Percentiles rank a stretch among this genome's conserved stretches.
Conservation (phyloP, 148 eudicot species). For the Fagopyrum esculentum region DNA sequence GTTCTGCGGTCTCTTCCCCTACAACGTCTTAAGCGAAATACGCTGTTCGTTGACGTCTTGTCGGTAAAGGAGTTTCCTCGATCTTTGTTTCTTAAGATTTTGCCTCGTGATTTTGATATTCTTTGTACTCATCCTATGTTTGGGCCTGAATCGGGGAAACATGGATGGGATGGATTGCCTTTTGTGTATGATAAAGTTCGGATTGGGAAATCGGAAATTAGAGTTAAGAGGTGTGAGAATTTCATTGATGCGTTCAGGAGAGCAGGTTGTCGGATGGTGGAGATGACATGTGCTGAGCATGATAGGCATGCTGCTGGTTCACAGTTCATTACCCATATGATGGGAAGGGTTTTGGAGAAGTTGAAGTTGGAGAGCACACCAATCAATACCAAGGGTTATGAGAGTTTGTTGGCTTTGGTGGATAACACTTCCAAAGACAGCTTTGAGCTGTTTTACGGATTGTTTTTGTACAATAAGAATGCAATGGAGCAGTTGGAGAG, state of each 20-base stretch:
- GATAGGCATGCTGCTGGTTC: slow-evolving; percentile 72
- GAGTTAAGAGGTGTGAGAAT: slow-evolving; percentile 48
- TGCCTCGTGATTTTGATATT: slow-evolving; percentile 68
- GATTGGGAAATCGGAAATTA: slow-evolving; percentile 43
- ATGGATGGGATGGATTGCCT: slow-evolving; percentile 53
- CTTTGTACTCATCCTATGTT: slow-evolving; percentile 95
- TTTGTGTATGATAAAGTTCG: slow-evolving; percentile 81
- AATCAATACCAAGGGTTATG: slow-evolving; percentile 82
- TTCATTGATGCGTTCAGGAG: slow-evolving; percentile 58
- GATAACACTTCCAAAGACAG: slow-evolving; percentile 78
- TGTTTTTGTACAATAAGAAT: slow-evolving; percentile 87
- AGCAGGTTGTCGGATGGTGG: slow-evolving; percentile 76
- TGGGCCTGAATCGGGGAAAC: slow-evolving; percentile 81
- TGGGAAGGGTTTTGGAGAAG: slow-evolving; percentile 71
- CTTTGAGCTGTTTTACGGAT: slow-evolving; percentile 79
- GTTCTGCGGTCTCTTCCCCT: slow-evolving; percentile 64
- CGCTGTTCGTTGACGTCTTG: slow-evolving; percentile 81
- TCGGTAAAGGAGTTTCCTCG: slow-evolving; percentile 85
- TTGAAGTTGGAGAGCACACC: slow-evolving; percentile 59
- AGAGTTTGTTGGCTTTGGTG: slow-evolving; percentile 80
- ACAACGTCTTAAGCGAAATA: slow-evolving; percentile 60
- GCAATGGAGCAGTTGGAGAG: slow-evolving; percentile 75
- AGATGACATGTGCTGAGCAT: slow-evolving; percentile 82
- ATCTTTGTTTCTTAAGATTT: slow-evolving; percentile 39
- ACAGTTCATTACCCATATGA: slow-evolving; percentile 80